phyloP scores from a whole-genome alignment of 208 protist genomes.

The Crithidia mellificae region DNA sequence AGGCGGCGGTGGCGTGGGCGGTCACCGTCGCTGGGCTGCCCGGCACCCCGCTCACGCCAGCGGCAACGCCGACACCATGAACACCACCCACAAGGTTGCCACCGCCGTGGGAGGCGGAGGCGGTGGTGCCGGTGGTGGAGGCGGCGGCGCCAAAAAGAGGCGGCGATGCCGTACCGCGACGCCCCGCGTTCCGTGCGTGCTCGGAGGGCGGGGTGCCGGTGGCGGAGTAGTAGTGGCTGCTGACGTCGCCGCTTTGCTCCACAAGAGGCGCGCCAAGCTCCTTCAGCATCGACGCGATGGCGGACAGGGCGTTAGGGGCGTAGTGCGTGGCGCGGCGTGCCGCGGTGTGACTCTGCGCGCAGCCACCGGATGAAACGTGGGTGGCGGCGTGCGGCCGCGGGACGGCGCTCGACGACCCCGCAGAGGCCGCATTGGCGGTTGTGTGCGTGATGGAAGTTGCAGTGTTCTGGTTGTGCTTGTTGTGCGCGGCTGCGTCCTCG shows the following conservation, averaged over 20 bases:
- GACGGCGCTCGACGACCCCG: not conserved
- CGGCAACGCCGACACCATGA: too few species aligned
- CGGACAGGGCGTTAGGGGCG: slow-evolving; percentile 10
- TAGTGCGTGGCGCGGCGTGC: not conserved
- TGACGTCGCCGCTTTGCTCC: not conserved
- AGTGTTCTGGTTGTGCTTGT: too few species aligned
- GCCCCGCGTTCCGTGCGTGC: not conserved
- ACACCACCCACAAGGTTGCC: too few species aligned
- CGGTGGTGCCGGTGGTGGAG: too few species aligned
- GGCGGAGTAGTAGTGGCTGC: slow-evolving; percentile 15
- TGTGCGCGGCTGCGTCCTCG: too few species aligned
- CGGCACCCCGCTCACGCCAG: too few species aligned
- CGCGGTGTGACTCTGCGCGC: not conserved
- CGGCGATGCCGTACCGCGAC: not conserved
- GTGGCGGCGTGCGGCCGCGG: too few species aligned
- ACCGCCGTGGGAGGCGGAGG: too few species aligned
- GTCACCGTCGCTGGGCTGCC: not conserved
- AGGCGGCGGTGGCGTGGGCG: not conserved
- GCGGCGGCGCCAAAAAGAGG: not conserved
- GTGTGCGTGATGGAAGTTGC: too few species aligned
- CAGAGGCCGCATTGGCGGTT: not conserved
- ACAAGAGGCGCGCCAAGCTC: slow-evolving; percentile 13
- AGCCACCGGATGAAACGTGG: not conserved
- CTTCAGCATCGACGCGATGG: slow-evolving; percentile 24
- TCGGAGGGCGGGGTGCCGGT: not conserved